phyloP scores from a whole-genome alignment of 1,284 basidiomycete species.

The Cronartium ribicola region DNA sequence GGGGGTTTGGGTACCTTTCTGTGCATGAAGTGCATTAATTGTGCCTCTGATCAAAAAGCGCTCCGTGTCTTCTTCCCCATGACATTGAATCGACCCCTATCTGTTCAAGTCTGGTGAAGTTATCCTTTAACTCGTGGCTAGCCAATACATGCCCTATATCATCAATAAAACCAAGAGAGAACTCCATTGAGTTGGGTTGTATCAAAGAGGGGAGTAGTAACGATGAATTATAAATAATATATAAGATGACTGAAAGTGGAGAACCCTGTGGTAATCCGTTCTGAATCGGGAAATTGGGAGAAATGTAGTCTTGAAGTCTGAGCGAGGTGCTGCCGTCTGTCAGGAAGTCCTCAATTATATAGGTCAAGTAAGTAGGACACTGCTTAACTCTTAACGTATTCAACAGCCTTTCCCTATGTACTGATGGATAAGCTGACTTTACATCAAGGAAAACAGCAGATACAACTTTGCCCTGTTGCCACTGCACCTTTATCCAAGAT shows the following conservation, averaged over 20 bases:
- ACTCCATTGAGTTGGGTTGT: neutral
- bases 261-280: slow-evolving; percentile 13
- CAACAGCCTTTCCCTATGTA: neutral
- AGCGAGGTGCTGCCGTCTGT: neutral
- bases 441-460: neutral
- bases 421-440: slow-evolving; percentile 9
- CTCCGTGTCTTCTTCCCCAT: neutral
- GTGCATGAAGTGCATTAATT: too few relatives aligned
- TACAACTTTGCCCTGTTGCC: neutral
- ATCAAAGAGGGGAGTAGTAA: neutral
- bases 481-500: neutral
- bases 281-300: neutral
- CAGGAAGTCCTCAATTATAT: slow-evolving; percentile 1
- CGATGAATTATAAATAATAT: slow-evolving; percentile 12
- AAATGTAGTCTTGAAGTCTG: neutral
- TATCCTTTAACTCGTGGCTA: neutral
- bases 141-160: neutral
- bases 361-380: neutral
- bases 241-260: slow-evolving; percentile 8
- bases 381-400: neutral
- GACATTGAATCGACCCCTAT: neutral
- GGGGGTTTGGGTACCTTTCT: too few relatives aligned
- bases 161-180: neutral
- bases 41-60: too few relatives aligned
- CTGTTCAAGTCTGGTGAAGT: neutral